Percentiles rank a stretch among this genome's conserved stretches.
phyloP scores from a whole-genome alignment of 1,284 basidiomycete species.

The Irpex sp. region DNA sequence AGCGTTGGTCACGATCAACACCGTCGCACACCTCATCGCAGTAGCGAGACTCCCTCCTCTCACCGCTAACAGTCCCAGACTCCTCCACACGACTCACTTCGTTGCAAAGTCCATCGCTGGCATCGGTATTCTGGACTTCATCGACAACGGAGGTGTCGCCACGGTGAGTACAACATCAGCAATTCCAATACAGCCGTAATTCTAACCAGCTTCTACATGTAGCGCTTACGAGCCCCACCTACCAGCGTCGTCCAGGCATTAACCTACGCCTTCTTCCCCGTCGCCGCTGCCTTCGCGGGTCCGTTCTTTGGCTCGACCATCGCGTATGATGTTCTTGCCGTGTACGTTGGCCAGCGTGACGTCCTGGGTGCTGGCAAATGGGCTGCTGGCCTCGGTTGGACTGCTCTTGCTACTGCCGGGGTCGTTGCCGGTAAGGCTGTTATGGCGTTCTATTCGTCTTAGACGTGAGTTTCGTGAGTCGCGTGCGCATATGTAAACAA shows the following conservation, averaged over 20 bases:
- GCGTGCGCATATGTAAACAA: background rate
- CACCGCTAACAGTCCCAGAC: slow-evolving; percentile 14
- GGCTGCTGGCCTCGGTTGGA: slow-evolving; percentile 22
- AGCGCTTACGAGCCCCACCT: slow-evolving; percentile 19
- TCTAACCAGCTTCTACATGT: background rate
- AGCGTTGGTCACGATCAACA: slow-evolving; percentile 28
- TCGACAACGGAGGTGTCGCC: slow-evolving; percentile 30
- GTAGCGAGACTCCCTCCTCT: slow-evolving; percentile 22
- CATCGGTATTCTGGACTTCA: slow-evolving; percentile 29
- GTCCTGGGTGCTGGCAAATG: slow-evolving; percentile 18
- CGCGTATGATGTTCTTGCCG: slow-evolving; percentile 24
- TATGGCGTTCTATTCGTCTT: background rate
- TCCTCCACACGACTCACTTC: slow-evolving; percentile 24
- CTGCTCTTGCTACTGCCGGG: slow-evolving; percentile 17
- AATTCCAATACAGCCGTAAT: background rate
- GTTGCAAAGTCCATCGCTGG: slow-evolving; percentile 30
- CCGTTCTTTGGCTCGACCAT: slow-evolving; percentile 24
- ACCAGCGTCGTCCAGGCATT: slow-evolving; percentile 17
- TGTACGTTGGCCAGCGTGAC: slow-evolving; percentile 22
- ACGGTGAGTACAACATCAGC: slow-evolving; percentile 15
- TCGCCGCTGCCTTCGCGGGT: slow-evolving; percentile 19
- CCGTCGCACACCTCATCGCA: slow-evolving; percentile 26
- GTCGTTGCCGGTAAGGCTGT: slow-evolving; percentile 18
- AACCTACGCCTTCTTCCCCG: slow-evolving; percentile 20
- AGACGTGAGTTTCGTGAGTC: background rate